Evolutionary conservation across 345 rosid species (phyloP), one percentile per base, ranked within the genome.

Genomic region (Camelina neglecta): DNA sequence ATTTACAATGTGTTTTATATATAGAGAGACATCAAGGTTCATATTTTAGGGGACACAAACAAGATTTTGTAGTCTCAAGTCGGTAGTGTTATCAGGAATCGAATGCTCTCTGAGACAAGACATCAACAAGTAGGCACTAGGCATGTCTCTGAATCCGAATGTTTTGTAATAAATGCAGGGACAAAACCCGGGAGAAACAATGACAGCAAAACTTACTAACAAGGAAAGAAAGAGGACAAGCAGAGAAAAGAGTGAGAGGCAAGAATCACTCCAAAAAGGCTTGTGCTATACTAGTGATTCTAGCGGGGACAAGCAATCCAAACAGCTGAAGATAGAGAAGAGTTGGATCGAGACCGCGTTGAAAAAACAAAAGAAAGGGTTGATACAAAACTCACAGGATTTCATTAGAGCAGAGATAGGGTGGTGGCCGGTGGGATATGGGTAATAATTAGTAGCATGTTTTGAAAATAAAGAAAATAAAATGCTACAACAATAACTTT

Each of bases 111-210:
- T 39, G 42, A 39, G 42, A 33, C 35, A 6, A 4, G 6, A 33
- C 7, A 6, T 39, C 9, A 9, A 6, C 97, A 94, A 89, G 94
- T 93, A 82, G 63, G 57, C 51, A 42, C 36, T 33, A 33, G 36
- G 36, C 36, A 33, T 42, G 11, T 50, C 50, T 53, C 36, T 39
- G 5, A 60, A 20, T 45, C 59, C 42, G 65, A 26, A 59, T 64
- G 59, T 75, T 74, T 44, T 49, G 7, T 16, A 71, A 26, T 49
- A 64, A 73, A 57, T 47, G 13, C 76, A 88, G 93, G 93, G 93
- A 91, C 64, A 93, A 85, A 78, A 76, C 79, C 60, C 86, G 98
- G 44, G 93, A 93, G 90, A 93, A 86, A 67, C 96, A 91, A 77
- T 85, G 97, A 65, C 76, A 72, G 76, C 83, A 83, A 83, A 88